A percentile compares a stretch with the other conserved stretches of the same genome.
Evolutionary conservation across 2,329 filamentous ascomycete genomes (phyloP).

Genomic region (Macrophomina phaseolina): DNA sequence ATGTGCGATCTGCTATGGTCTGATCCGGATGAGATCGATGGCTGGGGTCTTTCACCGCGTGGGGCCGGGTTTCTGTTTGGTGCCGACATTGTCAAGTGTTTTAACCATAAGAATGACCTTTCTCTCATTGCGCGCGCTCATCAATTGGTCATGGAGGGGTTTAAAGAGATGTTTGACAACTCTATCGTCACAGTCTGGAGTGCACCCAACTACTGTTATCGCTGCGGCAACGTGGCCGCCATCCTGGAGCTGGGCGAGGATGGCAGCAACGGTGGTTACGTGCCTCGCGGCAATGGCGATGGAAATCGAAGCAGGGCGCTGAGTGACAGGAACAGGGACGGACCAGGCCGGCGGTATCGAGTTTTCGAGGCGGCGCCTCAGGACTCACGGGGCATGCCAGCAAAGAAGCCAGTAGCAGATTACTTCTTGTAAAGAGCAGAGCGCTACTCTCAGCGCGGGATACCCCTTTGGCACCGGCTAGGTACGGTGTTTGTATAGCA

Average conservation of each 20-base stretch:
- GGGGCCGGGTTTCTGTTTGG: slow-evolving; percentile 96
- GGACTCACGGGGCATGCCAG: slow-evolving; percentile 95
- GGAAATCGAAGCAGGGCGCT: slow-evolving; percentile 52
- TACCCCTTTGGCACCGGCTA: slow-evolving; percentile 18
- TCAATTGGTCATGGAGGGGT: slow-evolving; percentile 98
- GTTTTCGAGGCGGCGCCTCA: slow-evolving; percentile 98
- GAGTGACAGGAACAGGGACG: slow-evolving; percentile 56
- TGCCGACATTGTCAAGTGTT: slow-evolving; percentile 91
- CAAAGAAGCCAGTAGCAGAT: slow-evolving; percentile 96
- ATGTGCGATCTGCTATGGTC: slow-evolving; percentile 99
- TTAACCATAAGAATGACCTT: slow-evolving; percentile 93
- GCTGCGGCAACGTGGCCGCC: slow-evolving; percentile 72
- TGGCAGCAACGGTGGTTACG: slow-evolving; percentile 58
- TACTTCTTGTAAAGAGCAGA: slow-evolving; percentile 73
- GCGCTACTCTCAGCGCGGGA: slow-evolving; percentile 1
- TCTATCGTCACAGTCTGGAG: slow-evolving; percentile 95
- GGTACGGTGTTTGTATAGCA: slow-evolving; percentile 18
- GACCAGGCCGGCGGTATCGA: slow-evolving; percentile 86
- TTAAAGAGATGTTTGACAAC: slow-evolving; percentile 98
- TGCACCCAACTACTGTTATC: slow-evolving; percentile 75
- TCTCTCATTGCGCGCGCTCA: slow-evolving; percentile 92
- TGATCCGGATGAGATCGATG: slow-evolving; percentile 96
- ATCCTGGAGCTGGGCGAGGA: slow-evolving; percentile 94
- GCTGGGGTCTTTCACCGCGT: slow-evolving; percentile 92
- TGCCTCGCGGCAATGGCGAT: slow-evolving; percentile 70